These are phyloP conservation scores for Tephrocybe sp. DNA, from an alignment of 768 basidiomycete genomes.

Conservation along the genomic window DNA sequence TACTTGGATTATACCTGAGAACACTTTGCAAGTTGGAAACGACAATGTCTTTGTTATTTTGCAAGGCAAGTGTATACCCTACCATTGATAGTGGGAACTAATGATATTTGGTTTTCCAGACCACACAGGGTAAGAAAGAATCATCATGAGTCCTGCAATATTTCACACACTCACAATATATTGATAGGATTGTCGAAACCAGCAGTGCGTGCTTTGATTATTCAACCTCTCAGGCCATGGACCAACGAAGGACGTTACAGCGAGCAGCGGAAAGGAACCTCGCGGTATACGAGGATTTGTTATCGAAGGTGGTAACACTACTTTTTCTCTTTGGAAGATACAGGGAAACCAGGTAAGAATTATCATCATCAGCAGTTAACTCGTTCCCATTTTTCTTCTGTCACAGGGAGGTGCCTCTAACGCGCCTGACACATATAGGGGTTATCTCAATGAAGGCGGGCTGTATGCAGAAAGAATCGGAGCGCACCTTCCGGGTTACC, in stretches of 20 bases:
- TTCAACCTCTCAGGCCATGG: not conserved
- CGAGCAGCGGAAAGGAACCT: slow-evolving; percentile 48
- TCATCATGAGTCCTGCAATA: not conserved
- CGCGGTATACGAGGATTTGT: slow-evolving; percentile 45
- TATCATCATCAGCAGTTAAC: not conserved
- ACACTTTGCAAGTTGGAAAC: slow-evolving; percentile 28
- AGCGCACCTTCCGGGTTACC: slow-evolving; percentile 47
- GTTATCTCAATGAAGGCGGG: slow-evolving; percentile 51
- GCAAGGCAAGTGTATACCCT: slow-evolving; percentile 25
- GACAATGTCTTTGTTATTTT: slow-evolving; percentile 42
- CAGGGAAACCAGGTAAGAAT: slow-evolving; percentile 35
- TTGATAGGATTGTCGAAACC: slow-evolving; percentile 40
- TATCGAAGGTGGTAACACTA: slow-evolving; percentile 37
- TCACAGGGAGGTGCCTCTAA: slow-evolving; percentile 33
- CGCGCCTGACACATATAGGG: slow-evolving; percentile 42
- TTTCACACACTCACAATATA: not conserved
- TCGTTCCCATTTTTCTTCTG: not conserved
- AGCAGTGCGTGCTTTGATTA: slow-evolving; percentile 33
- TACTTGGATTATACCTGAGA: slow-evolving; percentile 37
- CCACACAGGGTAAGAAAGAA: slow-evolving; percentile 42
- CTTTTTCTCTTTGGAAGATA: slow-evolving; percentile 37
- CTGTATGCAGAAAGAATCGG: slow-evolving; percentile 46
- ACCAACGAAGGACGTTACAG: slow-evolving; percentile 19
- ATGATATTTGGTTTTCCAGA: slow-evolving; percentile 25
- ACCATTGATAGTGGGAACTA: not conserved